These are phyloP conservation scores for Camellia lanceoleosa DNA, from an alignment of 148 eudicot species.

Conservation along the genomic window DNA sequence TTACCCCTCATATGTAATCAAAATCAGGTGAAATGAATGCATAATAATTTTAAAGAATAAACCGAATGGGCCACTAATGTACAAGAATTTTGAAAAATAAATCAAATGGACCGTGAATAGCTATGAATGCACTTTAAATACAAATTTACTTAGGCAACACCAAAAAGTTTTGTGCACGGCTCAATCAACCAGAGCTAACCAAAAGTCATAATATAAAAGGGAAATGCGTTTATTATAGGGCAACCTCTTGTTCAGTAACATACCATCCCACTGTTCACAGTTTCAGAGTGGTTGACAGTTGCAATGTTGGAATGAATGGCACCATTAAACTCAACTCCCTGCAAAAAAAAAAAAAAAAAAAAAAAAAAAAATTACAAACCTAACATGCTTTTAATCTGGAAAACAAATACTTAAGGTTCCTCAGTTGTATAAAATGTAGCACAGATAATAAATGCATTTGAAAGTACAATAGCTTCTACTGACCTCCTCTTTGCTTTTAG, in stretches of 20 bases:
- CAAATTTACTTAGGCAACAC: not conserved
- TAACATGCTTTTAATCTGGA: not conserved
- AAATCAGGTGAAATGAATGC: not conserved
- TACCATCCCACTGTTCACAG: conserved; percentile 18
- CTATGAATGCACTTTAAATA: not conserved
- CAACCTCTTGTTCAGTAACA: not conserved
- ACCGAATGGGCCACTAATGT: not conserved
- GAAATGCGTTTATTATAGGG: not conserved
- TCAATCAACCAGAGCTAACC: not conserved
- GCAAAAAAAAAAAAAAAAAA: not conserved
- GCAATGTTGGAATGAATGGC: conserved; percentile 13
- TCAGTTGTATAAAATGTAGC: not conserved
- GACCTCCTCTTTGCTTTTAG: conserved; percentile 35
- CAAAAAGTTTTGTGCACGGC: not conserved
- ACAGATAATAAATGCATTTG: not conserved
- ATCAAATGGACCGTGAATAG: not conserved
- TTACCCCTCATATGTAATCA: not conserved
- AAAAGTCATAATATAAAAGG: not conserved
- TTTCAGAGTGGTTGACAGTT: conserved; percentile 5
- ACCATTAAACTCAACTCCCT: conserved; percentile 10
- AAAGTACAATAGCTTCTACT: not conserved
- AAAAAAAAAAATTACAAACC: not conserved
- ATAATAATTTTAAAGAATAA: not conserved
- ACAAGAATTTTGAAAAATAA: not conserved
- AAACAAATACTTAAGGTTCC: not conserved